Base-by-base conservation (phyloP, 2,329 filamentous ascomycete genomes). In the Pestalotiopsis sp. region DNA sequence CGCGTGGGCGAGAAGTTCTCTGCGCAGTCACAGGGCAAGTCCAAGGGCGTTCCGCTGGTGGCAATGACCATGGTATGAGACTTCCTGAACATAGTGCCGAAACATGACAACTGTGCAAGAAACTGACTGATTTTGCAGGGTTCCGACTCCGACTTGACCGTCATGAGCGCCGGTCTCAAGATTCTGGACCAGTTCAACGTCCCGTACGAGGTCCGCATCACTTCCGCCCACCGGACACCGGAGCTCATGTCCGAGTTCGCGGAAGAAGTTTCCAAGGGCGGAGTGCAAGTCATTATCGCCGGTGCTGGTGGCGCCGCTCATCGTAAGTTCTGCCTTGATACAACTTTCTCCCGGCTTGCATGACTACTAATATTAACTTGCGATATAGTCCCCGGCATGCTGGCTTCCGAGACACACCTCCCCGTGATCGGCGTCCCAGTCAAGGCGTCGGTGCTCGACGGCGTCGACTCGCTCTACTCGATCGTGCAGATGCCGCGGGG, bases 401-500 rank as follows among this genome's bases (percentile, higher is more conserved):
- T 91, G 4, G 89, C 91, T 0, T 89, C 90, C 1, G 87, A 91
- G 75, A 93, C 91, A 0, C 83, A 88, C 2, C 79, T 94, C 17
- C 92, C 92, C 0, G 92, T 94, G 2, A 93, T 94, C 67, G 92
- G 92, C 4, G 89, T 94, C 0, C 92, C 92, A 0, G 90, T 94
- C 30, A 92, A 91, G 80, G 92, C 90, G 0, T 92, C 89, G 22
- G 87, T 89, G 24, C 79, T 94, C 5, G 92, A 93, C 74, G 92
- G 92, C 3, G 81, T 90, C 69, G 92, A 94, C 75, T 91, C 88
- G 69, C 79, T 94, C 66, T 81, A 91, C 66, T 91, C 88, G 73
- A 94, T 94, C 71, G 91, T 93, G 3, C 91, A 94, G 76, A 94
- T 94, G 92, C 92, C 92, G 5, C 80, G 86, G 73, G 92, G 92